Evolutionary conservation across 768 basidiomycete genomes (phyloP).

Genomic region (Strobilomyces dryophilus): DNA sequence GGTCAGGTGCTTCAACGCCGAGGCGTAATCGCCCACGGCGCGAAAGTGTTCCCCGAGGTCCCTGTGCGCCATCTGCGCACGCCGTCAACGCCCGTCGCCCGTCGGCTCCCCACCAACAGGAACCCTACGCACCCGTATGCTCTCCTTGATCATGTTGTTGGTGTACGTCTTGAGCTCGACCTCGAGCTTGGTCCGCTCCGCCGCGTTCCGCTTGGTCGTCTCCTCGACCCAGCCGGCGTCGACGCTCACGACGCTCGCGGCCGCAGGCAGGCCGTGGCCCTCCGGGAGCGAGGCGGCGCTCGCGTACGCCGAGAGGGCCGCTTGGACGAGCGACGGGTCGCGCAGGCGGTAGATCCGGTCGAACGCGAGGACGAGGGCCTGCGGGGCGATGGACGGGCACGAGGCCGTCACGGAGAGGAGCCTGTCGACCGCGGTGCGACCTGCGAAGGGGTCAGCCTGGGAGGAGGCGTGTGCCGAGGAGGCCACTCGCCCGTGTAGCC

Average conservation of each 20-base stretch:
- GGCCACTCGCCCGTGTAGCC: conserved; percentile 61
- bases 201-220: conserved; percentile 55
- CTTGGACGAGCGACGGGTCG: conserved; percentile 60
- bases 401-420: conserved; percentile 61
- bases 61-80: conserved; percentile 77
- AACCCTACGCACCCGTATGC: conserved; percentile 68
- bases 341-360: conserved; percentile 61
- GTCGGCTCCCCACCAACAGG: not conserved
- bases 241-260: conserved; percentile 45
- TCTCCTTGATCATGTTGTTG: conserved; percentile 98
- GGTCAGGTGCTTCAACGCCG: conserved; percentile 78
- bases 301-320: conserved; percentile 52
- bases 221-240: conserved; percentile 77
- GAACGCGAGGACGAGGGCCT: conserved; percentile 66
- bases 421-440: conserved; percentile 73
- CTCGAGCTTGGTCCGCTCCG: conserved; percentile 82
- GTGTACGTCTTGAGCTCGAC: conserved; percentile 92
- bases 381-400: conserved; percentile 66
- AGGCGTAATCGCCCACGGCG: conserved; percentile 63
- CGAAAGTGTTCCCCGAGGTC: conserved; percentile 83
- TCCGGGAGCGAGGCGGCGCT: conserved; percentile 30
- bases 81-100: not conserved
- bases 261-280: conserved; percentile 41
- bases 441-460: conserved; percentile 32
- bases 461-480: not conserved